Percentiles rank a stretch among this genome's conserved stretches.
phyloP scores from a whole-genome alignment of 2,329 filamentous ascomycete species.

The Colletotrichum orbiculare region DNA sequence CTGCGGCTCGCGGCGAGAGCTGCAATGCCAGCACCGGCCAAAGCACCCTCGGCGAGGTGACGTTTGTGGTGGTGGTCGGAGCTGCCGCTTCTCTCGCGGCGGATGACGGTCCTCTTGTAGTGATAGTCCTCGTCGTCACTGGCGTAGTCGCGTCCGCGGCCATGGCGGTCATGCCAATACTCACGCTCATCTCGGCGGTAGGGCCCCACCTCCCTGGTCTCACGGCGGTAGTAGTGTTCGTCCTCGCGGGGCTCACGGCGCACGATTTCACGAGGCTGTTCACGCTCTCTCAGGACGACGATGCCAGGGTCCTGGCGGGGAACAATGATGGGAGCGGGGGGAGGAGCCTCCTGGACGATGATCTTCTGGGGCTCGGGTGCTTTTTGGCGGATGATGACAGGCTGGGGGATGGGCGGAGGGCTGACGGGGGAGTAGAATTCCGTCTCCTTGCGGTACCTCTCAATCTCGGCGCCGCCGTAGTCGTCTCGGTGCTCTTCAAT shows the following conservation, averaged over 20 bases:
- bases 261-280: conserved; percentile 51
- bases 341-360: conserved; percentile 68
- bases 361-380: conserved; percentile 68
- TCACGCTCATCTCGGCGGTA: conserved; percentile 42
- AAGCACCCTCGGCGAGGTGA: conserved; percentile 72
- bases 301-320: conserved; percentile 57
- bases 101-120: conserved; percentile 58
- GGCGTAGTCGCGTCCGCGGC: conserved; percentile 50
- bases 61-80: conserved; percentile 63
- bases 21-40: conserved; percentile 71
- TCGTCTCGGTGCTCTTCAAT: conserved; percentile 62
- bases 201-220: conserved; percentile 54
- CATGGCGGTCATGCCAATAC: conserved; percentile 45
- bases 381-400: conserved; percentile 67
- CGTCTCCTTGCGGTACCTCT: conserved; percentile 70
- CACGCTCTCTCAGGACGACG: conserved; percentile 57
- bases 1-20: conserved; percentile 69
- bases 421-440: conserved; percentile 69
- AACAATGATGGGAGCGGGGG: conserved; percentile 63
- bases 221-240: conserved; percentile 64
- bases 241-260: conserved; percentile 55
- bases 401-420: conserved; percentile 54
- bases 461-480: conserved; percentile 59
- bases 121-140: conserved; percentile 56
- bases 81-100: conserved; percentile 62